A percentile compares a stretch with the other conserved stretches of the same genome.
phyloP scores from a whole-genome alignment of 345 rosid species.

The Streptanthus diversifolius region DNA sequence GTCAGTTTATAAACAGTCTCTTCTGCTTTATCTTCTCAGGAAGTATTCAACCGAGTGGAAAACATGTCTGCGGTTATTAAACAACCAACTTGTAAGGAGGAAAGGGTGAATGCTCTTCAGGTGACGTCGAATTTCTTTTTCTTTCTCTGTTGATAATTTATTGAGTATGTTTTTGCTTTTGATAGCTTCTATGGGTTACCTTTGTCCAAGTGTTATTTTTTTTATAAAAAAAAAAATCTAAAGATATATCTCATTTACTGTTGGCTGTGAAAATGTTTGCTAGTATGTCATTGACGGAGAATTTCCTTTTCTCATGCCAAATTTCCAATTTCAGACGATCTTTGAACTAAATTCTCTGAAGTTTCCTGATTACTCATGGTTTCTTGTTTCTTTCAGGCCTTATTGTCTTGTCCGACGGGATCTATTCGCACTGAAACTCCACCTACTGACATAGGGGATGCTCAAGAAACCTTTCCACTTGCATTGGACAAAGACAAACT shows the following conservation, averaged over 20 bases:
- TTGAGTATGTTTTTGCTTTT: not conserved
- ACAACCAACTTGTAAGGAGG: constrained; percentile 48
- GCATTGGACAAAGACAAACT: constrained; percentile 47
- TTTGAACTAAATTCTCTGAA: not conserved
- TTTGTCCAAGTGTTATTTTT: not conserved
- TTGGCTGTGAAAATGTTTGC: not conserved
- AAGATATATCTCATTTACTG: not conserved
- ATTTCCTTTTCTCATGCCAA: not conserved
- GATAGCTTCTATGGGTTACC: not conserved
- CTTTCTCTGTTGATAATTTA: not conserved
- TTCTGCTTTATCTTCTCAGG: constrained; percentile 30
- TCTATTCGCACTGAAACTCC: constrained; percentile 56
- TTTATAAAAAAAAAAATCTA: not conserved
- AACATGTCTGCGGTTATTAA: constrained; percentile 51
- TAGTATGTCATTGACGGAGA: not conserved
- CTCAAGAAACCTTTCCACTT: constrained; percentile 54
- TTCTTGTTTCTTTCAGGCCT: constrained; percentile 44
- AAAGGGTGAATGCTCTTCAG: constrained; percentile 60
- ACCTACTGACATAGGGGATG: constrained; percentile 48
- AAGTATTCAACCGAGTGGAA: constrained; percentile 47
- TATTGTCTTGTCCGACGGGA: constrained; percentile 58
- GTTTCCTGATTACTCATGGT: constrained; percentile 2
- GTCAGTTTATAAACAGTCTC: not conserved
- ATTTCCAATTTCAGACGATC: not conserved
- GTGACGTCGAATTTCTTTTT: constrained; percentile 18